Conservation (phyloP, 345 rosid genomes). For the Zanthoxylum bungeanum region DNA sequence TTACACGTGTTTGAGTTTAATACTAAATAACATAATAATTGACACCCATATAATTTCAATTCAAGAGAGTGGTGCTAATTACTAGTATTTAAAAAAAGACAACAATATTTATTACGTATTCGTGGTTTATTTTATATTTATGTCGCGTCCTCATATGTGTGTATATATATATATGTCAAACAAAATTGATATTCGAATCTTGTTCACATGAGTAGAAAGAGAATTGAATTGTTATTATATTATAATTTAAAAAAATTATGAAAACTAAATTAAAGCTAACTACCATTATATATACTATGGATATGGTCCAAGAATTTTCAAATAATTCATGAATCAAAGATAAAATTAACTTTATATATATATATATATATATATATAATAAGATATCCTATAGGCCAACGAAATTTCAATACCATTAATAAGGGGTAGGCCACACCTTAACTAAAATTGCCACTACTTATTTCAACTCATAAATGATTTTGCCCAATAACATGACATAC, state of each 20-base stretch:
- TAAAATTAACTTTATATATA: not conserved
- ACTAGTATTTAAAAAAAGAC: too few relatives aligned
- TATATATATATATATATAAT: not conserved
- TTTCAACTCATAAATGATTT: constrained; percentile 46
- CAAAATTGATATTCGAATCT: too few relatives aligned
- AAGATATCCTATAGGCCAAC: constrained; percentile 21
- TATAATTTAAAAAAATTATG: not conserved
- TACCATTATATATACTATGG: not conserved
- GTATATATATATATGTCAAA: too few relatives aligned
- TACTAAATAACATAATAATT: not conserved
- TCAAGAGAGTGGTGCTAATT: too few relatives aligned
- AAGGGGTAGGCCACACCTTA: constrained; percentile 60
- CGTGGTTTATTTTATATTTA: too few relatives aligned
- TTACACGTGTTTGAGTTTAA: too few relatives aligned
- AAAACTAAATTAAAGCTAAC: not conserved
- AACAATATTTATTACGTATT: too few relatives aligned
- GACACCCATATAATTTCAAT: too few relatives aligned
- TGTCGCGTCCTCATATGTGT: too few relatives aligned
- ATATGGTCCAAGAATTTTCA: constrained; percentile 21
- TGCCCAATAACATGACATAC: constrained; percentile 46
- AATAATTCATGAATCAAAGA: constrained; percentile 12
- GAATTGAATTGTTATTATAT: too few relatives aligned
- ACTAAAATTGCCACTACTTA: constrained; percentile 43
- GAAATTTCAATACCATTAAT: constrained; percentile 47
- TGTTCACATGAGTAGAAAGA: too few relatives aligned